Conservation (phyloP, 371 early-diverging fungal species). For the Mortierella sp. region DNA sequence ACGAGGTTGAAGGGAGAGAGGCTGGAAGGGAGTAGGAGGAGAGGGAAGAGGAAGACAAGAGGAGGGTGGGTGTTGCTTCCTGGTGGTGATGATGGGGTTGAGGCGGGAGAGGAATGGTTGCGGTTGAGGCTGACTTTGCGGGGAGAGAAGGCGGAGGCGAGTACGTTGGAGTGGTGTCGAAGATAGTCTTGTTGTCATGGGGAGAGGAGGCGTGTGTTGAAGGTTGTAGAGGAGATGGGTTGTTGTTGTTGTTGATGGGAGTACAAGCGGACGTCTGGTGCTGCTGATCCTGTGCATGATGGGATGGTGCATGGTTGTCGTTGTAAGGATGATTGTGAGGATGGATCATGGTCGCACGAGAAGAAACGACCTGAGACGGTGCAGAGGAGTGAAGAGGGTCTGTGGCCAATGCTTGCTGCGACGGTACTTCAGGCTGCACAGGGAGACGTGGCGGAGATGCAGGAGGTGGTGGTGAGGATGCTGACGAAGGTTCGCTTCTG, state of each 20-base stretch:
- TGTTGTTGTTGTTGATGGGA: too few species aligned
- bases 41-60: background rate
- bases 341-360: too few species aligned
- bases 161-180: background rate
- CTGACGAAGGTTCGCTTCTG: background rate
- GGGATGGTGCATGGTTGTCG: too few species aligned
- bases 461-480: background rate
- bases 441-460: background rate
- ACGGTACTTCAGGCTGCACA: too few species aligned
- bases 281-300: too few species aligned
- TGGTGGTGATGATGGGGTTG: background rate
- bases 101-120: background rate
- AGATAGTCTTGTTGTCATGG: background rate
- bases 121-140: background rate
- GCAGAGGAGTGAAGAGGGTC: too few species aligned
- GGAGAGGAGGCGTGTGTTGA: background rate
- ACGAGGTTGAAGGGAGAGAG: background rate
- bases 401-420: too few species aligned
- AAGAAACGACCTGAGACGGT: too few species aligned
- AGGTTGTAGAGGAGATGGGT: too few species aligned
- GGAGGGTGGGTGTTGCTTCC: background rate
- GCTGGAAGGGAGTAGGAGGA: background rate
- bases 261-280: too few species aligned
- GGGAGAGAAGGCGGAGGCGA: too few species aligned
- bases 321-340: too few species aligned